Evolutionary conservation across 768 basidiomycete genomes (phyloP).

Genomic region (Macrocybe gigantea): DNA sequence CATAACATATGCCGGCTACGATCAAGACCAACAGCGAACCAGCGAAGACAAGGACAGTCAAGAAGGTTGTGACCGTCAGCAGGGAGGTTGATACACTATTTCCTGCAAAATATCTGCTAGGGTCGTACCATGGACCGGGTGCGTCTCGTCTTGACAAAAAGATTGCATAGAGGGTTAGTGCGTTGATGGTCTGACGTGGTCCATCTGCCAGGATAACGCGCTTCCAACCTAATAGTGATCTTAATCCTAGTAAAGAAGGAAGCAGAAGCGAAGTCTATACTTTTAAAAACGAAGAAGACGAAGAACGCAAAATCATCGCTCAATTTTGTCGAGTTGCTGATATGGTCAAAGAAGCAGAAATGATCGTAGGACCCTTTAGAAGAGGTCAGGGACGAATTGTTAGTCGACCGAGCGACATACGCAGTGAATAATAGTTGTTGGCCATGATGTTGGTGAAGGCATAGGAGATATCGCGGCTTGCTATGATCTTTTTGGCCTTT

Average conservation of each 20-base stretch:
- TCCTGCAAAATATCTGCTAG: slow-evolving; percentile 74
- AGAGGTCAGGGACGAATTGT: background rate
- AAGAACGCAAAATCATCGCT: slow-evolving; percentile 99
- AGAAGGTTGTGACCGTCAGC: slow-evolving; percentile 83
- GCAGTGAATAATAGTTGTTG: slow-evolving; percentile 92
- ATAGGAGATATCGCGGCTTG: slow-evolving; percentile 94
- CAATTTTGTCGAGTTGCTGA: slow-evolving; percentile 90
- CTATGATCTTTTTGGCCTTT: slow-evolving; percentile 91
- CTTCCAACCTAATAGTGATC: slow-evolving; percentile 62
- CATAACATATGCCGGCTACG: slow-evolving; percentile 80
- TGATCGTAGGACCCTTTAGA: slow-evolving; percentile 84
- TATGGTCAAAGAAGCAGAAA: slow-evolving; percentile 98
- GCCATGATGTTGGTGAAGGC: slow-evolving; percentile 98
- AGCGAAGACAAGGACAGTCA: slow-evolving; percentile 84
- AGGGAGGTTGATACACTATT: slow-evolving; percentile 76
- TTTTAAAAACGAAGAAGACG: slow-evolving; percentile 99
- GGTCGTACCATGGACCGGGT: slow-evolving; percentile 54
- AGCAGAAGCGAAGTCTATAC: slow-evolving; percentile 28
- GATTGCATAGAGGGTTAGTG: slow-evolving; percentile 92
- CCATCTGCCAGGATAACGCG: slow-evolving; percentile 88
- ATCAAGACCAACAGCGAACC: slow-evolving; percentile 80
- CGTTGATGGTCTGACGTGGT: slow-evolving; percentile 96
- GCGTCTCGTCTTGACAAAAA: slow-evolving; percentile 40
- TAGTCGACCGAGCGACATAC: slow-evolving; percentile 40
- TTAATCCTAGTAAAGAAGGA: background rate